phyloP scores from a whole-genome alignment of 176 grass and related monocot species.

The Zea mays region DNA sequence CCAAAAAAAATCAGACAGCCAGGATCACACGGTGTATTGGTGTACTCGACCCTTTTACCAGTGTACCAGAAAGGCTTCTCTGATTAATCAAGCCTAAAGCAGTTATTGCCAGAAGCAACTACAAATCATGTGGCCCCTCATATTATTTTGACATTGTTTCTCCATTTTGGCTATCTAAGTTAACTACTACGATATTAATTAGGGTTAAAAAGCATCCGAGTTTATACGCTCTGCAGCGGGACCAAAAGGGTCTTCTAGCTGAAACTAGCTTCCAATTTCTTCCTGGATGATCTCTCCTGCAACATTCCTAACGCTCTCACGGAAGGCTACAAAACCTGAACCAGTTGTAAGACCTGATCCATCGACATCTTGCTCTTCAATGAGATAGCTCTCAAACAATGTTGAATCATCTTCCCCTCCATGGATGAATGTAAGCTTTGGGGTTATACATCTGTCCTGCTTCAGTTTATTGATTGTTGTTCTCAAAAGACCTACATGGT shows the following conservation, averaged over 20 bases:
- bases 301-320: conserved; percentile 59
- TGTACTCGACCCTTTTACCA: neutral
- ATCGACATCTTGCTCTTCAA: conserved; percentile 90
- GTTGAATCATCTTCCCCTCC: conserved; percentile 72
- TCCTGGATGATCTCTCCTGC: conserved; percentile 71
- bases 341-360: conserved; percentile 50
- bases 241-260: neutral
- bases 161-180: conserved; percentile 5
- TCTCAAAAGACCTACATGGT: conserved; percentile 69
- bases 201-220: neutral
- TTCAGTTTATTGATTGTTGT: conserved; percentile 65
- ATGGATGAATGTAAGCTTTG: conserved; percentile 71
- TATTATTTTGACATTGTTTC: conserved; percentile 29
- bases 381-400: conserved; percentile 80
- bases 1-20: neutral
- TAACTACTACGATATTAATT: neutral
- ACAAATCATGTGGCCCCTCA: neutral
- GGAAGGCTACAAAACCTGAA: conserved; percentile 80
- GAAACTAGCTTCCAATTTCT: conserved; percentile 52
- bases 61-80: neutral
- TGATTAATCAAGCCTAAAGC: conserved; percentile 2
- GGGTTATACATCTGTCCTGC: conserved; percentile 78
- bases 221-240: neutral
- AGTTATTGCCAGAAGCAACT: conserved; percentile 3
- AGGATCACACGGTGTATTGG: neutral